Base-by-base conservation (phyloP, 768 basidiomycete species). In the Porphyrellus cyaneotinctus region DNA sequence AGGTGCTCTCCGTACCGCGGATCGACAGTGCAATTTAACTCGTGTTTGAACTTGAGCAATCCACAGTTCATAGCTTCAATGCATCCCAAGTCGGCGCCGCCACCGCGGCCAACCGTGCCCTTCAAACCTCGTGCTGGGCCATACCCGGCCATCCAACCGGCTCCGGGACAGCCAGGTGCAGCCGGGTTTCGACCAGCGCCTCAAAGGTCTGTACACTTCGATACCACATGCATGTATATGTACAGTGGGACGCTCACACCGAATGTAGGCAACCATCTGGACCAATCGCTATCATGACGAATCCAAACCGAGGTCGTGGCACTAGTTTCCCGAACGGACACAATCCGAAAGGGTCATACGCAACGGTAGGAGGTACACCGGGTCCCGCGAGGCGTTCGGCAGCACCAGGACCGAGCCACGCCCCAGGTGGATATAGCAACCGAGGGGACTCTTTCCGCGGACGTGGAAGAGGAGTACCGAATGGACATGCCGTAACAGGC, bases 1-100 rank as follows among this genome's bases (percentile, higher is more conserved):
- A 92, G 92, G 57, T 97, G 95, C 70, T 93, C 93, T 0, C 81
- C 85, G 54, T 97, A 97, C 67, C 89, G 95, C 17, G 97, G 97
- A 31, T 88, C 87, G 28, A 88, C 87, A 0, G 87, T 95, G 33
- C 81, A 88, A 26, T 92, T 94, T 67, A 84, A 87, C 52, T 81
- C 90, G 2, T 93, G 95, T 64, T 73, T 99, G 54, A 99, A 99
- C 69, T 68, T 99, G 59, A 88, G 85, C 20, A 75, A 85, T 59
- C 87, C 83, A 3, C 95, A 98, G 68, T 97, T 90, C 67, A 77
- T 89, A 17, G 84, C 86, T 15, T 82, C 87, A 0, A 91, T 85
- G 7, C 81, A 83, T 32, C 81, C 85, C 0, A 78, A 79, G 55
- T 69, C 68, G 8, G 76, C 71, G 2, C 79, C 82, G 0, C 74